Base-by-base conservation (phyloP, 148 eudicot genomes). In the Rhododendron molle region DNA sequence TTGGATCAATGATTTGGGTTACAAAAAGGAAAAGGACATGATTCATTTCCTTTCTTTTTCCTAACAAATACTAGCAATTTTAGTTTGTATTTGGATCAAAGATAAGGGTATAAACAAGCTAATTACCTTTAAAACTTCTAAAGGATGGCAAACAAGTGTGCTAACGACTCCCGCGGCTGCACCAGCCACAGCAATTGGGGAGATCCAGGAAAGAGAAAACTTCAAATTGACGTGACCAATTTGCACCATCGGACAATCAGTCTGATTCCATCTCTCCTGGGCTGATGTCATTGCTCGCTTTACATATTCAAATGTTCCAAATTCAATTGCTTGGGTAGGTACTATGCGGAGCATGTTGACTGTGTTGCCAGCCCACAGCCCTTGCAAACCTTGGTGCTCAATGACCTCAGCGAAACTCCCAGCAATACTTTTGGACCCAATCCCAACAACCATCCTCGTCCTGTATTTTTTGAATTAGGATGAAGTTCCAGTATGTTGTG, bases 391-490 rank as follows among this genome's bases (percentile, higher is more conserved):
- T 76, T 94, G 93, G 65, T 92, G 89, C 87, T 96, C 91, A 81
- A 96, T 83, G 71, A 95, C 95, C 87, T 96, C 92, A 6, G 90
- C 44, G 83, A 96, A 96, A 90, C 98, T 96, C 76, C 95, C 97
- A 69, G 89, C 76, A 26, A 96, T 95, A 71, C 86, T 88, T 92
- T 82, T 96, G 23, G 98, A 90, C 52, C 99, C 99, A 88, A 96
- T 93, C 82, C 99, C 99, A 85, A 96, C 99, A 78, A 96, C 93
- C 99, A 96, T 96, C 90, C 99, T 93, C 32, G 99, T 96, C 95
- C 98, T 96, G 93, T 89, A 89, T 74, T 81, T 87, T 80, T 78
- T 38, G 34, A 86, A 80, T 65, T 23, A 91, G 78, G 82, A 86
- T 49, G 76, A 83, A 76, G 73, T 32, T 77, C 26, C 50, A 88